phyloP scores from a whole-genome alignment of 257 asterid species.

The Fraxinus americana region DNA sequence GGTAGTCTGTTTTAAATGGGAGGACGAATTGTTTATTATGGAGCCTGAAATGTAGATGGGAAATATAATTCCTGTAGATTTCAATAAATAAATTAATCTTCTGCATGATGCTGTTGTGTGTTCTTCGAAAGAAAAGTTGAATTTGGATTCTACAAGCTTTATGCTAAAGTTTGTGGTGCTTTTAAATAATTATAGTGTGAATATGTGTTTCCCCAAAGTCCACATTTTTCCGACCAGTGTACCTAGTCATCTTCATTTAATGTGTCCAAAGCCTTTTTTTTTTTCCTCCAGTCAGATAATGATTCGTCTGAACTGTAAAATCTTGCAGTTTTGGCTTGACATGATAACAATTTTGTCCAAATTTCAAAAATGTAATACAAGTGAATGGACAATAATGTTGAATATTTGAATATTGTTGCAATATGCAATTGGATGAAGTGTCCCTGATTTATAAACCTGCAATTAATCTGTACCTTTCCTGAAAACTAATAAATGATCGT shows the following conservation, averaged over 20 bases:
- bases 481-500: conserved; percentile 25
- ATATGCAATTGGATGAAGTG: neutral
- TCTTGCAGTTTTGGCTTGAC: neutral
- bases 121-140: neutral
- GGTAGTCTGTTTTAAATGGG: neutral
- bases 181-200: too few species aligned
- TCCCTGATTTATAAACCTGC: neutral
- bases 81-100: neutral
- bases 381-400: neutral
- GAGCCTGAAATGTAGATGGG: neutral
- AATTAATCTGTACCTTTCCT: conserved; percentile 35
- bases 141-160: neutral
- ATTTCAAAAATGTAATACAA: neutral
- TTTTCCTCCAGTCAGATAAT: neutral
- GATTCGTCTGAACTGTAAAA: neutral
- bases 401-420: neutral
- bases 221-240: neutral
- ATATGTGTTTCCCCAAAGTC: neutral
- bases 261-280: neutral
- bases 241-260: neutral
- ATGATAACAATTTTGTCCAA: neutral
- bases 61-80: neutral
- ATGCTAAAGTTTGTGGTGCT: neutral
- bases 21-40: neutral
- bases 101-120: neutral